These are phyloP conservation scores for Panicum hallii DNA, from an alignment of 202 grass and related monocot species.

Conservation along the genomic window DNA sequence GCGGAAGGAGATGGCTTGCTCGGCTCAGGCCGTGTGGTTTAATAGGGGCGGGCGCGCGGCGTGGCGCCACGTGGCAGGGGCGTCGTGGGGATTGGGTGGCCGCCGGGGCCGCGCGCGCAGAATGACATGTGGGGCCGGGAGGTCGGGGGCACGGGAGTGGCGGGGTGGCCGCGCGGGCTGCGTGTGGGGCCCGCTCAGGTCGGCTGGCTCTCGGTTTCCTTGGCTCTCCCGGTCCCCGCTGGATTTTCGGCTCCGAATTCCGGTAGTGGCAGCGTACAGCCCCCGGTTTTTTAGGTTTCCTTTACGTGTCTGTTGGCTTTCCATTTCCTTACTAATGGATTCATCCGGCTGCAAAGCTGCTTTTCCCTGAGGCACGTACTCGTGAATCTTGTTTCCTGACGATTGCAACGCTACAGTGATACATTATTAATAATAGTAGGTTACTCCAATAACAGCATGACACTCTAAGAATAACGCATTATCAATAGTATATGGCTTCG, in stretches of 20 bases:
- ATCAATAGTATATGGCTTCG: too few relatives aligned
- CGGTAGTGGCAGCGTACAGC: background rate
- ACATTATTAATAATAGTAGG: too few relatives aligned
- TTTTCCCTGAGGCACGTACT: background rate
- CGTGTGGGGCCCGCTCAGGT: background rate
- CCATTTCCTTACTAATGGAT: background rate
- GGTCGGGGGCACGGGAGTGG: background rate
- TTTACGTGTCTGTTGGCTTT: background rate
- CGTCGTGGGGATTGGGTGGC: constrained; percentile 48
- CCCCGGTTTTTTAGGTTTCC: background rate
- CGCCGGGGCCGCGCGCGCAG: background rate
- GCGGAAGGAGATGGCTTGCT: constrained; percentile 35
- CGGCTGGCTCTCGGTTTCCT: background rate
- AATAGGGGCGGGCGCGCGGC: constrained; percentile 29
- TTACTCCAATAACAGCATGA: too few relatives aligned
- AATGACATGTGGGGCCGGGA: constrained; percentile 22
- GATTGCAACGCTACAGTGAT: too few relatives aligned
- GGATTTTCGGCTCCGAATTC: background rate
- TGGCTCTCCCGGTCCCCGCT: background rate
- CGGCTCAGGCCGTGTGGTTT: constrained; percentile 17
- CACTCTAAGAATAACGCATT: too few relatives aligned
- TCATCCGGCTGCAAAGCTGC: background rate
- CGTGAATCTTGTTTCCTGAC: background rate
- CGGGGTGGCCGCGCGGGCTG: background rate
- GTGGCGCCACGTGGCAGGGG: constrained; percentile 48